phyloP scores from a whole-genome alignment of 169 alveolate genomes.

The Perkinsus olseni region DNA sequence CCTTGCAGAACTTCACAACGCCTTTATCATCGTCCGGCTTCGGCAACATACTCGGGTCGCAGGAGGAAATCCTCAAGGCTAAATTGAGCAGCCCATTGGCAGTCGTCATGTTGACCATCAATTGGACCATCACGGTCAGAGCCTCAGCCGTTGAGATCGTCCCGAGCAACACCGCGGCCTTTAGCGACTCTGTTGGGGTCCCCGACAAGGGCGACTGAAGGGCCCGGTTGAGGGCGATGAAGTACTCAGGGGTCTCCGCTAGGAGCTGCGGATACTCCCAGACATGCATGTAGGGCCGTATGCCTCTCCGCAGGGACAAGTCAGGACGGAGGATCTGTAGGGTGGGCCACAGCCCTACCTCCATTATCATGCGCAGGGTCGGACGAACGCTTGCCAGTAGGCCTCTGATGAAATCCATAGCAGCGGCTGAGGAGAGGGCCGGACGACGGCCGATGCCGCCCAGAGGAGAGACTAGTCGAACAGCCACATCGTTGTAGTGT shows the following conservation, averaged over 20 bases:
- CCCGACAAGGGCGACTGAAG: background rate
- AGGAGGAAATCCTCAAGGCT: background rate
- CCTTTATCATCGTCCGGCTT: background rate
- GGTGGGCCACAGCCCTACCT: background rate
- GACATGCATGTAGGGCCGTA: background rate
- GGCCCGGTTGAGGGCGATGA: background rate
- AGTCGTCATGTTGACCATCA: background rate
- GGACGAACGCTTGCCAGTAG: background rate
- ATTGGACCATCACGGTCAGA: background rate
- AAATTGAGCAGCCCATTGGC: background rate
- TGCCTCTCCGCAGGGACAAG: background rate
- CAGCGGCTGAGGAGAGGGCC: background rate
- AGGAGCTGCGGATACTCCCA: background rate
- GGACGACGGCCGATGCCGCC: background rate
- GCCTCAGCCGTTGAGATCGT: background rate
- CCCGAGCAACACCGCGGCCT: background rate
- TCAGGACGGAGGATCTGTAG: background rate
- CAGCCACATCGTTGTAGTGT: background rate
- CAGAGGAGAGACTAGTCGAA: background rate
- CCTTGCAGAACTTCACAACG: background rate
- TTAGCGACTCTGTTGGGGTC: background rate
- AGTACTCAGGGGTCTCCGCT: background rate
- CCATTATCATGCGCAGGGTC: background rate
- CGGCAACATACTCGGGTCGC: background rate
- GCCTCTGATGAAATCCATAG: background rate